Evolutionary conservation across 169 alveolate species (phyloP).

Genomic region (Toxoplasma gondii): DNA sequence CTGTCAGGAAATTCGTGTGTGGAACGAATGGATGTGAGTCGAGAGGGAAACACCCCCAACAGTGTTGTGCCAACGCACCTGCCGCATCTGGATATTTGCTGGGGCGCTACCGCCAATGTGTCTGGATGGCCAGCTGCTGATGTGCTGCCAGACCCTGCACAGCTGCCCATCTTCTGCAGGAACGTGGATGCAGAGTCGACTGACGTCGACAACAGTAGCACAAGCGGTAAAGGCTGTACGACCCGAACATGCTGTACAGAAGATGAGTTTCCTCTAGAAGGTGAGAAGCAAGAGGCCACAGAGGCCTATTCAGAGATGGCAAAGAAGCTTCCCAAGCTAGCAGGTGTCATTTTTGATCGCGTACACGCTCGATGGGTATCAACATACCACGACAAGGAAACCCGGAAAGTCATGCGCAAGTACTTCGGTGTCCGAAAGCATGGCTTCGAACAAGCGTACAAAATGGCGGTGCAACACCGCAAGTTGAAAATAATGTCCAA

Average conservation of each 20-base stretch:
- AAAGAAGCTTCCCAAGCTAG: constrained; percentile 34
- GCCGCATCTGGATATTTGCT: background rate
- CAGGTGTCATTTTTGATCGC: constrained; percentile 28
- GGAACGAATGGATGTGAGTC: background rate
- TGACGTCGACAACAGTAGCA: background rate
- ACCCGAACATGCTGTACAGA: constrained; percentile 12
- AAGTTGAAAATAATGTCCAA: background rate
- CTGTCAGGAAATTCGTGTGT: background rate
- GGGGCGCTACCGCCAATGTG: background rate
- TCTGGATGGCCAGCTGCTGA: constrained; percentile 25
- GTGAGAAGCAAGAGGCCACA: constrained; percentile 11
- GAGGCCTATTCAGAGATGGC: constrained; percentile 29
- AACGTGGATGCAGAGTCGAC: background rate
- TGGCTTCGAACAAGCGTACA: constrained; percentile 41
- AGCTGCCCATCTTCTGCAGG: background rate
- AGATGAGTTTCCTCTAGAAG: constrained; percentile 33
- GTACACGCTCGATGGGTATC: constrained; percentile 39
- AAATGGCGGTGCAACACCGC: constrained; percentile 22
- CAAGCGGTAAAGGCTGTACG: constrained; percentile 25
- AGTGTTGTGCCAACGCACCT: background rate
- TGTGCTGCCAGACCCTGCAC: background rate
- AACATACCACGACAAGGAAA: constrained; percentile 33
- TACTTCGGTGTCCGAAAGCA: constrained; percentile 38
- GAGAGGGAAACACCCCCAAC: background rate
- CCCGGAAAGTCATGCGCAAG: constrained; percentile 35